phyloP scores from a whole-genome alignment of 768 basidiomycete species.

The Tubosaeta brunneosetosa region DNA sequence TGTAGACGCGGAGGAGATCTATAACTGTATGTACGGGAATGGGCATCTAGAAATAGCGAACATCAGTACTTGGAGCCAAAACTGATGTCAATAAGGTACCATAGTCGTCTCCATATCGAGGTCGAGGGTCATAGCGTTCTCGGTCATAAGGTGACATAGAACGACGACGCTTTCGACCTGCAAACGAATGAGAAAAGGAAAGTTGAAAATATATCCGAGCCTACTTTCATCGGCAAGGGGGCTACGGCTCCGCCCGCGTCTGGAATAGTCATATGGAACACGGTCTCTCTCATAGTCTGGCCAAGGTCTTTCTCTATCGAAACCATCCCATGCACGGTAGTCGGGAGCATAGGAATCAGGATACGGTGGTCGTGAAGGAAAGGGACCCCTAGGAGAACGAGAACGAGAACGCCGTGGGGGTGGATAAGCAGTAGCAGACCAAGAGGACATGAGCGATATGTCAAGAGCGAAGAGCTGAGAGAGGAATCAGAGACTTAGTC shows the following conservation, averaged over 20 bases:
- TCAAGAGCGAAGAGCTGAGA: constrained; percentile 38
- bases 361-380: constrained; percentile 51
- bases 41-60: constrained; percentile 44
- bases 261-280: constrained; percentile 58
- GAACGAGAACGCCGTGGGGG: constrained; percentile 78
- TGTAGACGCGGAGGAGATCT: constrained; percentile 64
- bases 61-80: constrained; percentile 3
- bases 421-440: constrained; percentile 67
- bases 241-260: constrained; percentile 75
- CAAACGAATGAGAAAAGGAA: constrained; percentile 15
- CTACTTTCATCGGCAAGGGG: constrained; percentile 66
- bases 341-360: constrained; percentile 58
- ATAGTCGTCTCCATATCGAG: constrained; percentile 76
- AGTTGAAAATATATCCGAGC: constrained; percentile 2
- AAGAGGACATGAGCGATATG: constrained; percentile 63
- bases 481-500: constrained; percentile 44
- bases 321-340: constrained; percentile 63
- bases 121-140: constrained; percentile 78
- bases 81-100: constrained; percentile 43
- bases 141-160: constrained; percentile 74
- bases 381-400: constrained; percentile 60
- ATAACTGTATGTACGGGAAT: constrained; percentile 60
- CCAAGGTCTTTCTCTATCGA: constrained; percentile 69
- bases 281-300: constrained; percentile 66
- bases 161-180: constrained; percentile 73